phyloP scores from a whole-genome alignment of 2,329 filamentous ascomycete species.

The Geosmithia morbida region DNA sequence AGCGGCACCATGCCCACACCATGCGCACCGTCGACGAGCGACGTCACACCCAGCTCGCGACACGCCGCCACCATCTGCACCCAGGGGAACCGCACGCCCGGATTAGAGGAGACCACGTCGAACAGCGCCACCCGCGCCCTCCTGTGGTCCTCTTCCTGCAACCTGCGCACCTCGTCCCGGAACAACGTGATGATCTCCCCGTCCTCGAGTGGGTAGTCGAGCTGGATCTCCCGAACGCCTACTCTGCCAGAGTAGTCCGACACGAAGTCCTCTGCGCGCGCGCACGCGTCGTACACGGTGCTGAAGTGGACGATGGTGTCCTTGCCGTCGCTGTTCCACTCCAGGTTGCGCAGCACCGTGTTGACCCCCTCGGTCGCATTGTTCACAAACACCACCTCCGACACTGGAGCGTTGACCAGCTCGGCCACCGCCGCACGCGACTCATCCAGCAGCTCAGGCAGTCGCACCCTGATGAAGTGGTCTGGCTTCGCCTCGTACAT shows the following conservation, averaged over 20 bases:
- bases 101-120: conserved; percentile 67
- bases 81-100: conserved; percentile 70
- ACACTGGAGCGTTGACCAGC: conserved; percentile 48
- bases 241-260: conserved; percentile 46
- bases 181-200: conserved; percentile 50
- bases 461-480: conserved; percentile 57
- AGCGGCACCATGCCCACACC: conserved; percentile 66
- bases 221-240: conserved; percentile 35
- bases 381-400: conserved; percentile 60
- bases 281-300: conserved; percentile 66
- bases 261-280: conserved; percentile 56
- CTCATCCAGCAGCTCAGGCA: conserved; percentile 46
- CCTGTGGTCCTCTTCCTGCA: conserved; percentile 40
- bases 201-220: conserved; percentile 58
- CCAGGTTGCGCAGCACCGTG: conserved; percentile 62
- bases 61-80: conserved; percentile 51
- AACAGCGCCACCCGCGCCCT: conserved; percentile 53
- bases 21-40: conserved; percentile 74
- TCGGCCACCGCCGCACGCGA: conserved; percentile 54
- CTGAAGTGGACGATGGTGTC: conserved; percentile 71
- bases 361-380: conserved; percentile 75
- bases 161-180: conserved; percentile 35
- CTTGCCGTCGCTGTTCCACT: conserved; percentile 51
- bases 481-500: conserved; percentile 56
- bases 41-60: conserved; percentile 51